Conservation (phyloP, 495 filamentous ascomycete species). For the Talaromyces stipitatus region DNA sequence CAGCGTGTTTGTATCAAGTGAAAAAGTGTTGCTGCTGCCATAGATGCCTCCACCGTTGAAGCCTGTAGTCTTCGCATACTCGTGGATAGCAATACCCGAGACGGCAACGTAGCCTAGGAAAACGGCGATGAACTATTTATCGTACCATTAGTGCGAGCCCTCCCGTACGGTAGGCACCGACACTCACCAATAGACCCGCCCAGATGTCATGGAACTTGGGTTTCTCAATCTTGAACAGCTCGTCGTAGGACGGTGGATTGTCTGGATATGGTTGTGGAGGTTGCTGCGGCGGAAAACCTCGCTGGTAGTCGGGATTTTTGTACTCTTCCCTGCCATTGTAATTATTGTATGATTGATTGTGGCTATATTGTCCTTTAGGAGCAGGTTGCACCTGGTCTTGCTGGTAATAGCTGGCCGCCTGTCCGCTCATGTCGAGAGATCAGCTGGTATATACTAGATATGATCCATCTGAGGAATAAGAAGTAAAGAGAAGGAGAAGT, state of each 20-base stretch:
- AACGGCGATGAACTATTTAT: slow-evolving; percentile 54
- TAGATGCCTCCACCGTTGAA: slow-evolving; percentile 72
- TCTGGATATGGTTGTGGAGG: slow-evolving; percentile 23
- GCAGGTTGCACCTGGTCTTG: slow-evolving; percentile 15
- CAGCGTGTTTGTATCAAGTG: slow-evolving; percentile 75
- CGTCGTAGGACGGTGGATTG: slow-evolving; percentile 50
- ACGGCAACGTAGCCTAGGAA: slow-evolving; percentile 72
- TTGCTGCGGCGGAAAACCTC: slow-evolving; percentile 7
- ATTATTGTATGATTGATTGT: slow-evolving; percentile 4
- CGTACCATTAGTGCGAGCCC: background rate
- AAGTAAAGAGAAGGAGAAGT: background rate
- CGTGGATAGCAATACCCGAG: slow-evolving; percentile 67
- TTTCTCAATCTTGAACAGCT: slow-evolving; percentile 70
- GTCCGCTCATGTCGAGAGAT: slow-evolving; percentile 32
- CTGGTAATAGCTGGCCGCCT: slow-evolving; percentile 36
- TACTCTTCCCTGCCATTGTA: slow-evolving; percentile 10
- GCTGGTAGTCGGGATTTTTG: background rate
- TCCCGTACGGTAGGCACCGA: background rate
- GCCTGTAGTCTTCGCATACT: slow-evolving; percentile 59
- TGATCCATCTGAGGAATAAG: background rate
- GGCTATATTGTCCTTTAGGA: slow-evolving; percentile 6
- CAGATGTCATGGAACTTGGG: slow-evolving; percentile 87
- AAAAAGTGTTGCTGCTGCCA: slow-evolving; percentile 51
- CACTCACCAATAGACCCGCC: slow-evolving; percentile 66
- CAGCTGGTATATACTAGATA: background rate